Percentiles rank a stretch among this genome's conserved stretches.
Conservation (phyloP, 805 yeast species). For the Lipomyces lipofer region DNA sequence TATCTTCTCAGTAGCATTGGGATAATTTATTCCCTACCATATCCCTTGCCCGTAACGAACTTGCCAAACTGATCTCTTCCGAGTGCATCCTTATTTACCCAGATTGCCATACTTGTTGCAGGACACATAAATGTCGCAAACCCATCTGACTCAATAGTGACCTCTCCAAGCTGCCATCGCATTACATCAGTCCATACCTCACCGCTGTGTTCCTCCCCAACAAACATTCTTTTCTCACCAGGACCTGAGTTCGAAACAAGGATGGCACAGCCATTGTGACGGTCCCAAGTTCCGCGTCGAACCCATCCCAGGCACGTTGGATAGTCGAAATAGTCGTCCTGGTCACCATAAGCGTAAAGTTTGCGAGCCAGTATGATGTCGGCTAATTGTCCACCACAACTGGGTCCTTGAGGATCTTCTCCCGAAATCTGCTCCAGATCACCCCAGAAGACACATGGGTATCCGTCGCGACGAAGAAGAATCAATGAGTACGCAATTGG, state of each 20-base stretch:
- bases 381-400: constrained; percentile 28
- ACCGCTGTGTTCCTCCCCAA: constrained; percentile 23
- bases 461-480: constrained; percentile 26
- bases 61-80: constrained; percentile 24
- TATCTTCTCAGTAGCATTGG: no score
- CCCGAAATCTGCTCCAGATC: constrained; percentile 28
- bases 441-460: constrained; percentile 31
- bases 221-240: constrained; percentile 26
- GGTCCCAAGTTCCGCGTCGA: constrained; percentile 28
- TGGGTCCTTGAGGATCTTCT: constrained; percentile 12
- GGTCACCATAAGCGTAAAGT: constrained; percentile 28
- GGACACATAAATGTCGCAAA: constrained; percentile 24
- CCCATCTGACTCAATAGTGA: constrained; percentile 25
- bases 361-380: constrained; percentile 25
- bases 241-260: constrained; percentile 25
- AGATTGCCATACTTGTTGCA: constrained; percentile 23
- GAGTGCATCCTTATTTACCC: constrained; percentile 20
- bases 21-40: background rate
- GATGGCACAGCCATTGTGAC: constrained; percentile 24
- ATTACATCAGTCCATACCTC: constrained; percentile 29
- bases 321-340: constrained; percentile 26
- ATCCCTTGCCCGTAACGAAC: constrained; percentile 11
- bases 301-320: constrained; percentile 31
- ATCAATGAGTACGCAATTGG: constrained; percentile 29
- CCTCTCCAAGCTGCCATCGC: constrained; percentile 22